Evolutionary conservation across 768 basidiomycete species (phyloP).

Genomic region (Lactarius quietus): DNA sequence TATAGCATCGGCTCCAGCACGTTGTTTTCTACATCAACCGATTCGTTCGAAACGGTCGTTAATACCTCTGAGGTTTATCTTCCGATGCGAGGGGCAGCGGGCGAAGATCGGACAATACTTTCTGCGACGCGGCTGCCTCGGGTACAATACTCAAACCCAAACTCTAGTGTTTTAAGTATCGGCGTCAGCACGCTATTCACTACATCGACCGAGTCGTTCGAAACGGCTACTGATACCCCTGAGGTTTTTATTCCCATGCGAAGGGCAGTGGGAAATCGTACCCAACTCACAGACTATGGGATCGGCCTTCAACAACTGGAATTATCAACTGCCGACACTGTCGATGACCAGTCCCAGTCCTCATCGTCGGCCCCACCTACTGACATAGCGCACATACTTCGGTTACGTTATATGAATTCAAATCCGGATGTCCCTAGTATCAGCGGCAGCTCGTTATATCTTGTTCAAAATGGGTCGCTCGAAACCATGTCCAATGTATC

Average conservation of each 20-base stretch:
- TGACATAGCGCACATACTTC: no score
- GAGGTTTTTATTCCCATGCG: background rate
- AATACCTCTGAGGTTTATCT: background rate
- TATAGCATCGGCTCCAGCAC: background rate
- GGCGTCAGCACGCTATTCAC: background rate
- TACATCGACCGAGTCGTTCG: background rate
- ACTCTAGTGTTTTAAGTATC: background rate
- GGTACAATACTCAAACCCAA: background rate
- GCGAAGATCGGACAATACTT: no score
- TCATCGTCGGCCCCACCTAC: no score
- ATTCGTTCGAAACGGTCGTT: background rate
- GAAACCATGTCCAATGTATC: no score
- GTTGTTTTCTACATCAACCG: background rate
- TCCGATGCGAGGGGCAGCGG: background rate
- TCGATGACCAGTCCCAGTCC: no score
- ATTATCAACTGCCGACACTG: no score
- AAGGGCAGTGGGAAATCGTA: background rate
- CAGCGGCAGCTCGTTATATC: no score
- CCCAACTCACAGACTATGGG: no score
- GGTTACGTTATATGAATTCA: no score
- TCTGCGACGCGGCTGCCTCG: background rate
- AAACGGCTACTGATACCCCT: background rate
- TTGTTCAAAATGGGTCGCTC: no score
- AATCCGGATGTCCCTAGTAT: no score
- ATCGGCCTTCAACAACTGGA: no score